Evolutionary conservation across 331 rosid genomes (phyloP).

Genomic region (Saraca asoca): DNA sequence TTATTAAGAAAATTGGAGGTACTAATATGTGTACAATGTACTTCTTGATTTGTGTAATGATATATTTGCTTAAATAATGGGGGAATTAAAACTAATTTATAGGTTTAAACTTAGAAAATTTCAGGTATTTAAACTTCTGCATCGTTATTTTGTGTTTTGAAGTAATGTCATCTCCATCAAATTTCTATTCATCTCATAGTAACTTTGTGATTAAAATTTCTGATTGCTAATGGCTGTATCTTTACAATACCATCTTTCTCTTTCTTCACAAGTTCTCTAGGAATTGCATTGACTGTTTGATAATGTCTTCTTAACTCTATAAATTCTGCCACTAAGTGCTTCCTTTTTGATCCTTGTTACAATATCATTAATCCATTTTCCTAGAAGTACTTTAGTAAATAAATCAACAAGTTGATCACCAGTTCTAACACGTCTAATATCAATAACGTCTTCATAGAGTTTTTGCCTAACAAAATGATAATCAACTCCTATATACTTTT

Average conservation of each 20-base stretch:
- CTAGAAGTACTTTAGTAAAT: too few species aligned
- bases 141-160: neutral
- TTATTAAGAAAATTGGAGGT: neutral
- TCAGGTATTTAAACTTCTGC: neutral
- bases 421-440: too few species aligned
- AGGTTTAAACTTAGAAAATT: neutral
- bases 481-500: too few species aligned
- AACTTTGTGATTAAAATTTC: neutral
- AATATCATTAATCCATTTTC: too few species aligned
- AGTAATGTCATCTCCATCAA: neutral
- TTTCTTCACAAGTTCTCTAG: neutral
- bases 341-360: too few species aligned
- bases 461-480: too few species aligned
- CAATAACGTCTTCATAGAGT: too few species aligned
- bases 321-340: neutral
- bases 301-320: too few species aligned
- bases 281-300: neutral
- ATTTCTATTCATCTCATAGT: neutral
- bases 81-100: neutral
- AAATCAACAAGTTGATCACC: too few species aligned
- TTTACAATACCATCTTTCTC: neutral
- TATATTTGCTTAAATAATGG: neutral
- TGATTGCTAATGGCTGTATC: neutral
- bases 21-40: neutral
- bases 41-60: neutral